Conservation (phyloP, 495 filamentous ascomycete species). For the Lasiosphaeria ovina region DNA sequence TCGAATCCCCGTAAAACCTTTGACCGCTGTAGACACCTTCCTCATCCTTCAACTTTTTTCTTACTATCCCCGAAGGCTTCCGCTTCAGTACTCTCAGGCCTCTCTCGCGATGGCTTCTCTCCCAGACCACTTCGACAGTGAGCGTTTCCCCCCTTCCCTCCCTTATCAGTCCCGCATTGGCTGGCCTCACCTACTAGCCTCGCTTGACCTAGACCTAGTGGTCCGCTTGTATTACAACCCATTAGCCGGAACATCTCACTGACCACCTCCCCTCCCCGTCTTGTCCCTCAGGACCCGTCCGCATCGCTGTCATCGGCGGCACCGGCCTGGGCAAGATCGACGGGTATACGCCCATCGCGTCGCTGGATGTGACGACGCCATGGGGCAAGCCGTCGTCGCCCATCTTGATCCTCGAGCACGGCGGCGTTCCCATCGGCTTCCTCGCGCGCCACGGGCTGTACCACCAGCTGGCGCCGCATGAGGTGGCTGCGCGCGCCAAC, state of each 20-base stretch:
- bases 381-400: conserved; percentile 91
- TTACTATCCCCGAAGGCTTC: too few species aligned
- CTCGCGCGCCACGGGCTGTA: conserved; percentile 84
- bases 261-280: background rate
- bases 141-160: background rate
- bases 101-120: conserved; percentile 18
- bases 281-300: conserved; percentile 43
- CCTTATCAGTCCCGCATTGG: too few species aligned
- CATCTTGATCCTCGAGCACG: conserved; percentile 83
- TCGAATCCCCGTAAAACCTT: too few species aligned
- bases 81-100: background rate
- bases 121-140: conserved; percentile 25
- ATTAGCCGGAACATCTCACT: background rate
- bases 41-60: too few species aligned
- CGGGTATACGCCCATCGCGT: conserved; percentile 79
- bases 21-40: too few species aligned
- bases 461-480: conserved; percentile 89
- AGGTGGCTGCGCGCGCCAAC: conserved; percentile 88
- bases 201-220: too few species aligned
- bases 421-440: conserved; percentile 81
- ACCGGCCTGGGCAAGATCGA: conserved; percentile 74
- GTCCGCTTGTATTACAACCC: too few species aligned
- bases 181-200: too few species aligned
- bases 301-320: conserved; percentile 94
- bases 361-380: conserved; percentile 70